Base-by-base conservation (phyloP, 2,329 filamentous ascomycete genomes). In the Volutella citrinella region DNA sequence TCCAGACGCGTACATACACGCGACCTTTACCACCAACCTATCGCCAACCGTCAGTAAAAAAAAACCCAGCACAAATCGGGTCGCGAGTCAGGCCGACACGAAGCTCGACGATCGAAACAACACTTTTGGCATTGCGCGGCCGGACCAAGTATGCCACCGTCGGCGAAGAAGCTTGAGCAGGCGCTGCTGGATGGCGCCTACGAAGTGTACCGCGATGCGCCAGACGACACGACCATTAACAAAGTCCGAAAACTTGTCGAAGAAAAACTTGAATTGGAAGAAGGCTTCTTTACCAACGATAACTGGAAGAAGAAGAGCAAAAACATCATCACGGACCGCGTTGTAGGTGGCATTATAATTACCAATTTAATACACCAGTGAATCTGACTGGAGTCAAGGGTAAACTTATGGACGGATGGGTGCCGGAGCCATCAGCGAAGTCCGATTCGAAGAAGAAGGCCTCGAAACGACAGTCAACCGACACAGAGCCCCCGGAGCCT, bases 251-350 rank as follows among this genome's bases (percentile, higher is more conserved):
- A 71, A 39, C 62, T 60, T 27, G 70, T 67, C 3, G 75, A 78
- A 39, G 57, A 70, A 19, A 57, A 70, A 26, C 57, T 76, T 1
- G 57, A 53, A 2, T 64, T 82, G 3, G 65, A 70, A 1, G 56
- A 67, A 2, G 72, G 67, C 0, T 78, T 80, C 42, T 70, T 82
- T 30, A 60, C 61, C 11, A 43, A 52, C 3, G 57, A 44, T 0
- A 57, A 69, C 12, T 82, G 79, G 79, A 81, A 82, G 53, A 54
- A 60, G 5, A 70, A 65, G 45, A 81, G 76, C 55, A 82, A 81
- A 49, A 52, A 56, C 2, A 48, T 80, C n/a, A 78, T 82, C 43
- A 72, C 72, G 32, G 59, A 61, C 13, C 61, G 66, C 29, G 68
- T 73, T n/a, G 78, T 81, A 65, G 43, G 73, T 65, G 23, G 11